Evolutionary conservation across 306 rosid genomes (phyloP), one percentile per base, ranked within the genome.

Genomic region (Sophora flavescens): DNA sequence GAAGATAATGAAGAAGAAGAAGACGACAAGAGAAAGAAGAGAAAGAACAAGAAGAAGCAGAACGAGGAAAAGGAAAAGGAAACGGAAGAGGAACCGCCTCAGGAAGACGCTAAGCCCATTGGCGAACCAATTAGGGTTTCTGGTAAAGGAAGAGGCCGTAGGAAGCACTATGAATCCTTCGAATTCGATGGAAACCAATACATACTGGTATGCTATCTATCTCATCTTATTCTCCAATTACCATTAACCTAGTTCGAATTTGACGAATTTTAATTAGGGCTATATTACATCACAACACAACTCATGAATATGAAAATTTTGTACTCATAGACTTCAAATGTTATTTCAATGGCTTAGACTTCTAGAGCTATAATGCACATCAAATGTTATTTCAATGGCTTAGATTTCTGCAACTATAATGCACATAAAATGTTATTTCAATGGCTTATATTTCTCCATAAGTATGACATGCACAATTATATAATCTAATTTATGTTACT

Each of bases 61-160:
- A 15, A 48, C 0, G 74, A 78, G 7, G 87, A 72, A 51, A 12
- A 12, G 4, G 97, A 86, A 13, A 84, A 82, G 2, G 97, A 89
- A 59, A 74, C 72, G 4, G 97, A 86, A 13, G 85, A 82, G 2
- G 97, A 89, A 59, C 76, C 72, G 17, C 75, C 77, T 51, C 78
- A 39, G n/a, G 96, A 90, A 33, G 97, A 90, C n/a, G 94, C 95
- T 41, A 92, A 87, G 78, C 97, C 98, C 39, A 70, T 96, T 45
- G 99, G 98, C 10, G 91, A 91, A 6, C 63, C 84, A 1, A 22
- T 87, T 85, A 88, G 87, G 93, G 51, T 76, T 70, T 87, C 96
- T 0, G 97, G 97, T 0, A 96, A 88, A 83, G 99, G 97, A 47
- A 89, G 87, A 65, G 79, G 81, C 12, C 73, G 88, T 63, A 84